phyloP scores from a whole-genome alignment of 2,329 filamentous ascomycete species.

The Aspergillus latus region DNA sequence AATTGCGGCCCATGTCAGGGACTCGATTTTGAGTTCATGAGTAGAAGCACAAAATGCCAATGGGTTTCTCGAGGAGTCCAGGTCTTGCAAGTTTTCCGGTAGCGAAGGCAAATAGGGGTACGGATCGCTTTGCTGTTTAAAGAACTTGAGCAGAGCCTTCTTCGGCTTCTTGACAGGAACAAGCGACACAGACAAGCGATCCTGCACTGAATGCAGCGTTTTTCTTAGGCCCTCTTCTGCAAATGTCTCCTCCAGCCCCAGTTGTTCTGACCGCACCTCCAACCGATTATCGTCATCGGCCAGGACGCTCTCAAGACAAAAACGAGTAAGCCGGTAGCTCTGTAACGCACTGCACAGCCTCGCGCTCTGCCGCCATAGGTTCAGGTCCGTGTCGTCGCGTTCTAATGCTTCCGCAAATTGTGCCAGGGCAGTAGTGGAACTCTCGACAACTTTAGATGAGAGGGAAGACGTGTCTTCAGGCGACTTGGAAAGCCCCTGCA shows the following conservation, averaged over 20 bases:
- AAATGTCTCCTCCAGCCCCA: slow-evolving; percentile 58
- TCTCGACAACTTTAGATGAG: slow-evolving; percentile 30
- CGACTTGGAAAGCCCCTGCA: slow-evolving; percentile 27
- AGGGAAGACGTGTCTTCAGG: slow-evolving; percentile 20
- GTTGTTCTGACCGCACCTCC: slow-evolving; percentile 54
- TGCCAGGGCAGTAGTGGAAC: slow-evolving; percentile 46
- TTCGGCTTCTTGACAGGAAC: slow-evolving; percentile 52
- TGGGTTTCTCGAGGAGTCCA: slow-evolving; percentile 33
- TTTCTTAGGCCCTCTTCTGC: slow-evolving; percentile 53
- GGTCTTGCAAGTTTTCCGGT: slow-evolving; percentile 29
- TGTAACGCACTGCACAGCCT: slow-evolving; percentile 58
- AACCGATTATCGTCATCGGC: slow-evolving; percentile 61
- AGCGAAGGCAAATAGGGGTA: slow-evolving; percentile 50
- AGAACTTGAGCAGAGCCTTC: slow-evolving; percentile 51
- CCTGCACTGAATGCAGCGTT: slow-evolving; percentile 53
- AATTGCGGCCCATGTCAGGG: slow-evolving; percentile 48
- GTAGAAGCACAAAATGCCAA: slow-evolving; percentile 40
- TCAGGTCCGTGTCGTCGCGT: slow-evolving; percentile 63
- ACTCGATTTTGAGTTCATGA: slow-evolving; percentile 37
- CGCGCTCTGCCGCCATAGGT: slow-evolving; percentile 63
- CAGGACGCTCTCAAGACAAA: slow-evolving; percentile 63
- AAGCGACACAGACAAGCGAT: slow-evolving; percentile 56
- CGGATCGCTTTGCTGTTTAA: slow-evolving; percentile 57
- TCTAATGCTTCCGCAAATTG: slow-evolving; percentile 64
- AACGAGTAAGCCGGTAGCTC: slow-evolving; percentile 60